Conservation (phyloP, 2,329 filamentous ascomycete species). For the Diaporthe sp. region DNA sequence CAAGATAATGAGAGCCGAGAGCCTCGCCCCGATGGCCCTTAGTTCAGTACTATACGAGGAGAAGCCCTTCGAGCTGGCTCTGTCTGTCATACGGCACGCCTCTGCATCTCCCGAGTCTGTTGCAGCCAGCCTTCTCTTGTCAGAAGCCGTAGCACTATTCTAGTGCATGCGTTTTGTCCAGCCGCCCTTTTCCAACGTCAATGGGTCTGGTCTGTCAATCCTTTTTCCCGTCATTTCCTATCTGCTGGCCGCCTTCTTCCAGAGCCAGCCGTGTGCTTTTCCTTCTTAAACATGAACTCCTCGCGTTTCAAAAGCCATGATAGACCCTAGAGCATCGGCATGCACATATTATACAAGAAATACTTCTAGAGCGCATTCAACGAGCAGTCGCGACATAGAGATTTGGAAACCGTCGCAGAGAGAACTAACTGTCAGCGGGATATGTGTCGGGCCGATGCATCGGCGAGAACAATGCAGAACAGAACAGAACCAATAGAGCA, state of each 20-base stretch:
- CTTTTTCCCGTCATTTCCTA: neutral
- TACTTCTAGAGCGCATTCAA: neutral
- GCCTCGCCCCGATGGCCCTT: neutral
- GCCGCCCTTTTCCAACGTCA: neutral
- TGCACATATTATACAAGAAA: neutral
- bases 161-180: neutral
- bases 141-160: neutral
- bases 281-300: neutral
- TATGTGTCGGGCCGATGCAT: slow-evolving; percentile 32
- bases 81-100: neutral
- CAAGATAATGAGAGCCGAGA: neutral
- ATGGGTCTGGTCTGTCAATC: neutral
- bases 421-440: neutral
- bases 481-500: slow-evolving; percentile 6
- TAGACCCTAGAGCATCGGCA: slow-evolving; percentile 26
- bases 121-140: neutral
- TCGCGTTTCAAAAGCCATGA: neutral
- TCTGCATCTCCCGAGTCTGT: neutral
- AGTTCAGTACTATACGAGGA: neutral
- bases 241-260: neutral
- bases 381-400: neutral
- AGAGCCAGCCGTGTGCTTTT: neutral
- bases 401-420: neutral
- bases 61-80: neutral
- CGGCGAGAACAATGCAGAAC: neutral